Percentiles rank a stretch among this genome's conserved stretches.
Conservation (phyloP, 495 filamentous ascomycete species). For the Poronia punctata region DNA sequence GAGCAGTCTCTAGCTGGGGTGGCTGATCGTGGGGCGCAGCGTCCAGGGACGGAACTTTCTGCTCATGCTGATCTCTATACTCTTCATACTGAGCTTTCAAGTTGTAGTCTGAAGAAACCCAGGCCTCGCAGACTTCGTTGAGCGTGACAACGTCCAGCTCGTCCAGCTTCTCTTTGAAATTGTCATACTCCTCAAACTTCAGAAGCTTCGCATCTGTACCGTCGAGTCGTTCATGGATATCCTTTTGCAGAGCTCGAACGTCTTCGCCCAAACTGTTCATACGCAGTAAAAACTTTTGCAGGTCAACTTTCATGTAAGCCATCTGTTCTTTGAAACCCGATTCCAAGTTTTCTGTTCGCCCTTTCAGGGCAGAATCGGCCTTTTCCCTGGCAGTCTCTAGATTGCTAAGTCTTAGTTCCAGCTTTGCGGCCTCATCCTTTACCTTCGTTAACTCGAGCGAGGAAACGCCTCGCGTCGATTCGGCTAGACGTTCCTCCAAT, state of each 20-base stretch:
- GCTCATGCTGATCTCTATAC: not conserved
- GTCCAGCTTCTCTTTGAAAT: slow-evolving; percentile 12
- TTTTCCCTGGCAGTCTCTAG: too few relatives aligned
- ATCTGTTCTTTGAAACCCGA: not conserved
- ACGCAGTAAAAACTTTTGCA: too few relatives aligned
- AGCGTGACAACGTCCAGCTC: slow-evolving; percentile 18
- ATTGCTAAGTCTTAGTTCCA: too few relatives aligned
- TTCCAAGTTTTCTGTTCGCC: too few relatives aligned
- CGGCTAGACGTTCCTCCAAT: not conserved
- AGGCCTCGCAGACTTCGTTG: slow-evolving; percentile 16
- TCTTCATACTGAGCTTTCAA: slow-evolving; percentile 17
- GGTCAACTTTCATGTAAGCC: too few relatives aligned
- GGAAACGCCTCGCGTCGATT: too few relatives aligned
- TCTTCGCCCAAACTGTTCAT: too few relatives aligned
- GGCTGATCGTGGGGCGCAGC: not conserved
- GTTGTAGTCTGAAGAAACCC: slow-evolving; percentile 14
- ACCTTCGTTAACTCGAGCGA: too few relatives aligned
- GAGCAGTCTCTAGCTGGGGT: not conserved
- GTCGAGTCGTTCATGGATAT: too few relatives aligned
- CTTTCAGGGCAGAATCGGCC: too few relatives aligned
- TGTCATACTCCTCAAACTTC: slow-evolving; percentile 7
- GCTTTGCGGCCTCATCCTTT: too few relatives aligned
- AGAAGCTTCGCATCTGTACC: slow-evolving; percentile 6
- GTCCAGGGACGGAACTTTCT: slow-evolving; percentile 4
- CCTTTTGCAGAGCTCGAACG: too few relatives aligned